These are phyloP conservation scores for Calocybe cyanea DNA, from an alignment of 768 basidiomycete genomes.

Conservation along the genomic window DNA sequence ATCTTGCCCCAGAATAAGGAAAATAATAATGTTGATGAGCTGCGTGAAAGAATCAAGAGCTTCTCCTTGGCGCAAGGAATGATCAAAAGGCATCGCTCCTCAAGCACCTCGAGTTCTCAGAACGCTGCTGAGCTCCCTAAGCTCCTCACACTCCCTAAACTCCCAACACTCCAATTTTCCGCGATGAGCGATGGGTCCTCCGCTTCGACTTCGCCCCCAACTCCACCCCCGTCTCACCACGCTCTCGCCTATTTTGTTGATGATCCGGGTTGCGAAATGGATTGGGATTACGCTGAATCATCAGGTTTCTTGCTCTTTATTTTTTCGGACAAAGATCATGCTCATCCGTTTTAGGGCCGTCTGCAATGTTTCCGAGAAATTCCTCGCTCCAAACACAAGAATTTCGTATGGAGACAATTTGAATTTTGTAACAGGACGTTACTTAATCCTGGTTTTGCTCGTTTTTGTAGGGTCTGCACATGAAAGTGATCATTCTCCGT, in stretches of 20 bases:
- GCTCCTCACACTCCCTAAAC: too few species aligned
- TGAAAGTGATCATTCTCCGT: too few species aligned
- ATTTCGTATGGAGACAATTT: too few species aligned
- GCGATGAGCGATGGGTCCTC: too few species aligned
- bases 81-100: conserved; percentile 84
- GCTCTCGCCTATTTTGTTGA: conserved; percentile 18
- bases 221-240: conserved; percentile 45
- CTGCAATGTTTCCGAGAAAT: too few species aligned
- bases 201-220: too few species aligned
- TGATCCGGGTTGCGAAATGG: conserved; percentile 6
- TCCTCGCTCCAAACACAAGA: too few species aligned
- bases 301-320: conserved; percentile 23
- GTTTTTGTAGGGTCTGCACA: too few species aligned
- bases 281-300: conserved; percentile 9
- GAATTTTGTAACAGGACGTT: too few species aligned
- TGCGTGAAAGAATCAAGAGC: conserved; percentile 75
- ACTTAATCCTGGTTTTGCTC: too few species aligned
- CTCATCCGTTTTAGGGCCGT: conserved; percentile 13
- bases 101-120: conserved; percentile 56
- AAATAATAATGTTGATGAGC: conserved; percentile 58
- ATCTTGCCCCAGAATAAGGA: conserved; percentile 47
- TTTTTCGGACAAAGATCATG: conserved; percentile 12
- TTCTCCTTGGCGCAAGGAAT: conserved; percentile 80
- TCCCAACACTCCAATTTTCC: too few species aligned
- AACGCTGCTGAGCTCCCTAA: too few species aligned